A percentile compares a stretch with the other conserved stretches of the same genome.
phyloP scores from a whole-genome alignment of 805 yeast genomes.

The Citeromyces matritensis region DNA sequence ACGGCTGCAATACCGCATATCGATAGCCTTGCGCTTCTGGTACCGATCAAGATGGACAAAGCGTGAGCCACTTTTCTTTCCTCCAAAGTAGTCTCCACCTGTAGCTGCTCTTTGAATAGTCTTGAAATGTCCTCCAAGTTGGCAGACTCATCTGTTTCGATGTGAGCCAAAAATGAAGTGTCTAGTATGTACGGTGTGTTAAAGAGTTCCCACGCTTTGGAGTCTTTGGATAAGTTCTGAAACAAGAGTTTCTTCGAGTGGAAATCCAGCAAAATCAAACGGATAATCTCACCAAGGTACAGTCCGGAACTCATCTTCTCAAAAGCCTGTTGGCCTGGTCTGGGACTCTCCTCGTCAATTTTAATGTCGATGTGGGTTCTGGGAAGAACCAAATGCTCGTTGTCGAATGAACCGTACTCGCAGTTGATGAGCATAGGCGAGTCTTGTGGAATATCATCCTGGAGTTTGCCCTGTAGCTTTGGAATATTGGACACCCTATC shows the following conservation, averaged over 20 bases:
- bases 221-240: conserved; percentile 24
- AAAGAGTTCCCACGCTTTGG: conserved; percentile 50
- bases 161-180: conserved; percentile 73
- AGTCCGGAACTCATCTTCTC: conserved; percentile 98
- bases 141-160: conserved; percentile 90
- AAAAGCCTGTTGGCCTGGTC: conserved; percentile 94
- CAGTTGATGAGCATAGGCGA: conserved; percentile 94
- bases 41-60: conserved; percentile 79
- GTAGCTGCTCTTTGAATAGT: conserved; percentile 44
- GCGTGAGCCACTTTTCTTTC: conserved; percentile 79
- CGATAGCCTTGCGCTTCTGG: conserved; percentile 86
- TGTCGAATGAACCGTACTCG: conserved; percentile 97
- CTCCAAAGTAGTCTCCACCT: conserved; percentile 52
- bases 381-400: conserved; percentile 77
- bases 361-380: conserved; percentile 76
- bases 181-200: conserved; percentile 63
- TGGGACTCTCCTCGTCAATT: conserved; percentile 82
- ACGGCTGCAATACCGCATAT: conserved; percentile 96
- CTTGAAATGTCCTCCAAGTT: conserved; percentile 65
- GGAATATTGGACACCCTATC: conserved; percentile 67
- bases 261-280: conserved; percentile 68
- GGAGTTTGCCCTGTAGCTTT: conserved; percentile 64
- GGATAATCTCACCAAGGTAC: conserved; percentile 85
- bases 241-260: conserved; percentile 54
- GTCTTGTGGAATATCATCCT: conserved; percentile 46